A percentile compares a stretch with the other conserved stretches of the same genome.
These are phyloP conservation scores for Pseudozyma sp. DNA, from an alignment of 1,284 basidiomycete species.

Conservation along the genomic window DNA sequence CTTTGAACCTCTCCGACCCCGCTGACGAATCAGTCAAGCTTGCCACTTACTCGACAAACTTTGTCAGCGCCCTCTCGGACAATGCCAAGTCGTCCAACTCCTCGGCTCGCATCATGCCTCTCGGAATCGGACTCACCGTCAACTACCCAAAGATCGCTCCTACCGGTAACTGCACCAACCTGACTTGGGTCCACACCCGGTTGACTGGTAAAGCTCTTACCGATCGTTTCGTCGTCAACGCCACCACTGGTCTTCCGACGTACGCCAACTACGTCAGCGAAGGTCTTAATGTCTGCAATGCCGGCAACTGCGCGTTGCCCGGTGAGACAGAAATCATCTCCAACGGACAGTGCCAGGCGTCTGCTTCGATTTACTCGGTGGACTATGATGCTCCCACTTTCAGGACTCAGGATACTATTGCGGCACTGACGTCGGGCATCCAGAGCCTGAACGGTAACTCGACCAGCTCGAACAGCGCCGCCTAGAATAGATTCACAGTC, in stretches of 20 bases:
- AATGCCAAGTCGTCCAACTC: constrained; percentile 32
- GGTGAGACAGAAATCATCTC: constrained; percentile 58
- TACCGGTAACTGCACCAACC: constrained; percentile 35
- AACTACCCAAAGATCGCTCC: constrained; percentile 53
- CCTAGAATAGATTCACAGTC: not conserved
- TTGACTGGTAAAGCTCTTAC: constrained; percentile 57
- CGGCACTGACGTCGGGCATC: constrained; percentile 27
- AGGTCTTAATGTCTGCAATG: constrained; percentile 54
- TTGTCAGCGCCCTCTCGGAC: constrained; percentile 52
- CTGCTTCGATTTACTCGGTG: constrained; percentile 52
- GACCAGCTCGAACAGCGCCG: constrained; percentile 13
- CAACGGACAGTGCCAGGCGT: constrained; percentile 46
- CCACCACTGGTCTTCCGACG: constrained; percentile 53
- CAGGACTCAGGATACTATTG: constrained; percentile 1
- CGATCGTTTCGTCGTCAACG: constrained; percentile 52
- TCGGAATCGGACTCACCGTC: constrained; percentile 56
- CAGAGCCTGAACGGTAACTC: constrained; percentile 25
- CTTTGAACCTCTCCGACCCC: constrained; percentile 47
- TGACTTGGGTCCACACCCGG: constrained; percentile 41
- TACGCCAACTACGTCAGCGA: constrained; percentile 44
- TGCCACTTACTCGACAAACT: constrained; percentile 55
- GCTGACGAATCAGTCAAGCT: constrained; percentile 51
- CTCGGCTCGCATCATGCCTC: constrained; percentile 37
- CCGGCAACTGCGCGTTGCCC: constrained; percentile 56
- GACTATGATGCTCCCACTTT: constrained; percentile 60